Conservation (phyloP, 2,329 filamentous ascomycete species). For the Beauveria sp. region DNA sequence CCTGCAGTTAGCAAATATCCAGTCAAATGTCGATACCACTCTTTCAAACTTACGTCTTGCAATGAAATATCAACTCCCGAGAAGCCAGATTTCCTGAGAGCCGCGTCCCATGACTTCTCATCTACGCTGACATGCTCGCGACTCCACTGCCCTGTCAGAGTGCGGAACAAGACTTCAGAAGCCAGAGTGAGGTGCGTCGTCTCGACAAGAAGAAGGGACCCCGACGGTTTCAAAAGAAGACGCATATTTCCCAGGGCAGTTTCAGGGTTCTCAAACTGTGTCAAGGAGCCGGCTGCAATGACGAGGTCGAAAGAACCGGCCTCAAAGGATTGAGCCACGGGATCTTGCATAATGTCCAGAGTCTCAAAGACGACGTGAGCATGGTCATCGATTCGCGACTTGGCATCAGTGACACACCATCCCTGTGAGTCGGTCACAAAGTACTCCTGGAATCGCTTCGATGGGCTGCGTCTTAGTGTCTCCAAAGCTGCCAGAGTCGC, state of each 20-base stretch:
- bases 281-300: conserved; percentile 18
- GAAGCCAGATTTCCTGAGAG: not conserved
- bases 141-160: not conserved
- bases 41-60: not conserved
- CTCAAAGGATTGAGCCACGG: conserved; percentile 1
- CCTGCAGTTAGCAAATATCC: not conserved
- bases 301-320: conserved; percentile 10
- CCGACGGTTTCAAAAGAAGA: conserved; percentile 18
- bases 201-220: conserved; percentile 19
- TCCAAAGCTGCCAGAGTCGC: conserved; percentile 1
- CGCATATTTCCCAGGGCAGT: not conserved
- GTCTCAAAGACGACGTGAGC: conserved; percentile 14
- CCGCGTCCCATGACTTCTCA: not conserved
- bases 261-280: conserved; percentile 17
- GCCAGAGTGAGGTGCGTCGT: not conserved
- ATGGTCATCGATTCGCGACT: not conserved
- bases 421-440: conserved; percentile 33
- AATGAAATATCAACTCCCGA: not conserved
- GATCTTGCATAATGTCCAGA: conserved; percentile 14
- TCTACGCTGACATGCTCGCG: not conserved
- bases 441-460: conserved; percentile 23
- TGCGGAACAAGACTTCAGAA: not conserved
- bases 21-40: not conserved
- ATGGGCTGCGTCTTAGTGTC: not conserved
- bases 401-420: conserved; percentile 25